Base-by-base conservation (phyloP, 164 flowering plant species). In the Macadamia integrifolia region DNA sequence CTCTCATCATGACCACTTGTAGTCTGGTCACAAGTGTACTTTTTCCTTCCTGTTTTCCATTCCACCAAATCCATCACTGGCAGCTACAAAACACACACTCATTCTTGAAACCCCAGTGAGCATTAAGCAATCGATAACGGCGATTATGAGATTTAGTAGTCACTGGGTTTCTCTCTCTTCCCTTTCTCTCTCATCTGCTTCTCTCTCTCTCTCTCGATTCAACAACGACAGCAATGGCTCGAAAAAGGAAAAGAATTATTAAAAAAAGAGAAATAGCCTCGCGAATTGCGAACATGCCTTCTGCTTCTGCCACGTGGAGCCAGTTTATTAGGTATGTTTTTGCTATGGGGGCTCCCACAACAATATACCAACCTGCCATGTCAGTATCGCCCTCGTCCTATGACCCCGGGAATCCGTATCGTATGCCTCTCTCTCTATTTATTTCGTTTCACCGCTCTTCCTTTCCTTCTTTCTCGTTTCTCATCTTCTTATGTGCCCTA, bases 381-480 rank as follows among this genome's bases (percentile, higher is more conserved):
- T 85, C 88, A 83, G 88, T 80, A 75, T 66, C 79, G 81, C 82
- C 78, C 66, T 71, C 69, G 83, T 82, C 86, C 85, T 83, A 77
- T 79, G 86, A 82, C 79, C 83, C 85, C 90, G 82, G 83, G 86
- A 82, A 80, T 83, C 87, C 90, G 88, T 86, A 82, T 77, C 58
- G 59, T 65, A 64, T 73, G 76, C 73, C 63, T 77, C 73, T 74
- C 62, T 75, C 60, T 72, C 67, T 73, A 71, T 70, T 57, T 72
- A 67, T 73, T 77, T 63, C 44, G 71, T 76, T 58, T 29, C 61
- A 59, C 65, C 64, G 40, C 40, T 35, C 40, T 35, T 0, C 5
- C 66, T 64, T 59, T 76, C 76, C 74, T 66, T 73, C 76, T 75
- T 73, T 65, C 59, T 40, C 50, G 68, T 35, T 50, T 60, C 65